phyloP scores from a whole-genome alignment of 164 flowering plant genomes.

The Hamamelis virginiana region DNA sequence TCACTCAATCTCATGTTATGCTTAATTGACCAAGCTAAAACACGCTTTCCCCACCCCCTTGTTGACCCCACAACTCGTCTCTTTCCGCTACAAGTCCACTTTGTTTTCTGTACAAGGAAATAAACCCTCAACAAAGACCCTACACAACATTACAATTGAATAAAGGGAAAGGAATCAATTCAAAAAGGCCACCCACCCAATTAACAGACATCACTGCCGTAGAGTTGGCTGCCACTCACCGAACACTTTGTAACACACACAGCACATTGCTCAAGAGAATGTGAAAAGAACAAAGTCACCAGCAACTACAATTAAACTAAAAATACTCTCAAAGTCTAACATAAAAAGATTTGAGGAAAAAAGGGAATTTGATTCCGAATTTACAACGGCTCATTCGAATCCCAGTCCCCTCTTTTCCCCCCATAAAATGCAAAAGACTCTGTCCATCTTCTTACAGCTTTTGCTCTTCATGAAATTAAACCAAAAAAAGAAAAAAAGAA shows the following conservation, averaged over 20 bases:
- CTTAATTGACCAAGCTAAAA: too few species aligned
- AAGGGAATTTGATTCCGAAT: slow-evolving; percentile 24
- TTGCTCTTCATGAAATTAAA: slow-evolving; percentile 12
- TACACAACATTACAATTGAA: slow-evolving; percentile 3
- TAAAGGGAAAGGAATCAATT: neutral
- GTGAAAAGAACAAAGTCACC: neutral
- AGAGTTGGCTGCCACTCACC: too few species aligned
- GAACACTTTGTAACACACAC: neutral
- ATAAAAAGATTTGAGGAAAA: neutral
- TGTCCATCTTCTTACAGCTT: slow-evolving; percentile 11
- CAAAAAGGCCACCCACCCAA: neutral
- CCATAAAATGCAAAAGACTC: slow-evolving; percentile 24
- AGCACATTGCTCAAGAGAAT: neutral
- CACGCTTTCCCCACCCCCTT: too few species aligned
- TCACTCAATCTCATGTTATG: too few species aligned
- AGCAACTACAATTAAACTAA: neutral
- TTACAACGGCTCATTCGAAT: slow-evolving; percentile 26
- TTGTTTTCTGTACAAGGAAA: too few species aligned
- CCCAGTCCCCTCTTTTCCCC: slow-evolving; percentile 8
- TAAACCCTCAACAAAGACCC: neutral
- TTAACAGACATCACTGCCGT: too few species aligned
- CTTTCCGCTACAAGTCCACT: too few species aligned
- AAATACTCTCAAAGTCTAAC: slow-evolving; percentile 3
- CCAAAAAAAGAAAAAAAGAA: slow-evolving; percentile 4
- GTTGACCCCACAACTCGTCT: too few species aligned